Evolutionary conservation across 345 rosid species (phyloP).

Genomic region (Salix koriyanagi): DNA sequence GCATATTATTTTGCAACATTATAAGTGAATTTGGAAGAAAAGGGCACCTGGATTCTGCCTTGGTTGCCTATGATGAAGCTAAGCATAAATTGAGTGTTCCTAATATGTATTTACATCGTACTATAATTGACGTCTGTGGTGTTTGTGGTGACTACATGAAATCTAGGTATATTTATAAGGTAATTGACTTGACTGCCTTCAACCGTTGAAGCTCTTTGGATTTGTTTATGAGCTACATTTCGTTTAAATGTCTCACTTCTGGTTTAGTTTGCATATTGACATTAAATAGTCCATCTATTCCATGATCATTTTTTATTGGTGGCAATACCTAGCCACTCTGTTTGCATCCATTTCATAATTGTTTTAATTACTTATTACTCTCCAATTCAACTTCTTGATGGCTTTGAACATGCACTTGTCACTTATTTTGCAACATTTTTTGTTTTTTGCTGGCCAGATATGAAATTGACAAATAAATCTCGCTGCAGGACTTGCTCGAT

Average conservation of each 20-base stretch:
- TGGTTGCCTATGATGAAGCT: constrained; percentile 64
- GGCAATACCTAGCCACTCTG: background rate
- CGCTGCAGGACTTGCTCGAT: constrained; percentile 64
- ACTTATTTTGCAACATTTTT: background rate
- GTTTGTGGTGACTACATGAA: constrained; percentile 63
- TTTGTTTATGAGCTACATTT: background rate
- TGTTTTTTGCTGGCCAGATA: constrained; percentile 5
- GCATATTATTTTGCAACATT: constrained; percentile 56
- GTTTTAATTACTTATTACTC: background rate
- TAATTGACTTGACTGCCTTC: constrained; percentile 29
- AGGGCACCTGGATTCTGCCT: constrained; percentile 64
- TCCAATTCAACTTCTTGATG: background rate
- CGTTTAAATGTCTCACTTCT: background rate
- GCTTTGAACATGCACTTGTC: background rate
- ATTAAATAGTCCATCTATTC: background rate
- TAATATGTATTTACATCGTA: constrained; percentile 73
- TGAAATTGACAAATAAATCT: constrained; percentile 13
- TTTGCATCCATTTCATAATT: background rate
- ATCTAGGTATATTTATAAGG: constrained; percentile 83
- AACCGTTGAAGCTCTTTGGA: background rate
- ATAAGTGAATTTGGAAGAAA: constrained; percentile 72
- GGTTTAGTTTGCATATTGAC: background rate
- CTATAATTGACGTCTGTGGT: constrained; percentile 77
- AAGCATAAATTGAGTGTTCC: constrained; percentile 47
- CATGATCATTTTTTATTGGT: background rate